phyloP scores from a whole-genome alignment of 116 monocot species.

The Iris pallida region DNA sequence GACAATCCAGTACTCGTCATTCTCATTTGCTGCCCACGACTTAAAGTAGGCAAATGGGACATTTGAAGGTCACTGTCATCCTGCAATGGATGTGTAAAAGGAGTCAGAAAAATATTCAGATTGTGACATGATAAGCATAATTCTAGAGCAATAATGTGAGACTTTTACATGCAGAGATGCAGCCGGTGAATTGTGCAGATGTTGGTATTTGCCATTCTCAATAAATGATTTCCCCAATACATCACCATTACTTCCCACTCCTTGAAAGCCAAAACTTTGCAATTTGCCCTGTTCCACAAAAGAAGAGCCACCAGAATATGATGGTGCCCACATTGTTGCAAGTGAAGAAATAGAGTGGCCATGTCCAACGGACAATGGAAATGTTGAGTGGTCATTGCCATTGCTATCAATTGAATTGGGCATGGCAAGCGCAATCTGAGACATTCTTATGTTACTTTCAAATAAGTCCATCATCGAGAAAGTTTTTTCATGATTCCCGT shows the following conservation, averaged over 20 bases:
- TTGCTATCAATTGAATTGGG: constrained; percentile 43
- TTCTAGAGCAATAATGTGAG: background rate
- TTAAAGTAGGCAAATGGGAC: constrained; percentile 21
- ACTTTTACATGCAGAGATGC: constrained; percentile 15
- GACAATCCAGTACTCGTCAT: constrained; percentile 9
- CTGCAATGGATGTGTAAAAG: constrained; percentile 22
- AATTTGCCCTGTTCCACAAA: constrained; percentile 23
- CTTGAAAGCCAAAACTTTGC: constrained; percentile 35
- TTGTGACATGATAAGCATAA: background rate
- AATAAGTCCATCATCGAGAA: constrained; percentile 18
- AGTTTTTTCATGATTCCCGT: constrained; percentile 7
- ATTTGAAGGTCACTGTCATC: constrained; percentile 28
- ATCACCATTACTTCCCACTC: constrained; percentile 25
- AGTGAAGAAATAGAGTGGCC: constrained; percentile 30
- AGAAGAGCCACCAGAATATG: constrained; percentile 31
- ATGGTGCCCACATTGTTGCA: constrained; percentile 44
- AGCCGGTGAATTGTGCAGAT: constrained; percentile 12
- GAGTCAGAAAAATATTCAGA: background rate
- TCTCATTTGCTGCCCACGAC: constrained; percentile 20
- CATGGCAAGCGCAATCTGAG: constrained; percentile 23
- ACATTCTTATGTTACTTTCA: constrained; percentile 14
- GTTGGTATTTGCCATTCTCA: constrained; percentile 17
- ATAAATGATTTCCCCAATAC: constrained; percentile 19
- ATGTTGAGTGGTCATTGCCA: constrained; percentile 28
- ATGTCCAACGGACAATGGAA: constrained; percentile 38